phyloP scores from a whole-genome alignment of 192 early-diverging fungal species.

The Mortierella hygrophila region DNA sequence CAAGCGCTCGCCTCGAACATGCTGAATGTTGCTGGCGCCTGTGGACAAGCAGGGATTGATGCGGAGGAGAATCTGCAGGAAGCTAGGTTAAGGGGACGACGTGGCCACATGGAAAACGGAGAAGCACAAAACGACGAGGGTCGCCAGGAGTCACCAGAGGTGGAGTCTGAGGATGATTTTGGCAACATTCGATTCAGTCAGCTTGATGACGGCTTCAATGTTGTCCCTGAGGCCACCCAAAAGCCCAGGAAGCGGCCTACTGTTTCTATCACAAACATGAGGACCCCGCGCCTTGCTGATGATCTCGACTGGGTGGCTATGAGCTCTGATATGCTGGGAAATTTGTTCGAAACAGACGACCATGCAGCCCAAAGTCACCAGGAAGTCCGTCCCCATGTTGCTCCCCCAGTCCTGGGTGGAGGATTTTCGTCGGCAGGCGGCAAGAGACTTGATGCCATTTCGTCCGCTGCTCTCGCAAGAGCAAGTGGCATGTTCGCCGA shows the following conservation, averaged over 20 bases:
- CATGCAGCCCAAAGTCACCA: neutral
- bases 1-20: neutral
- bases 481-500: conserved; percentile 15
- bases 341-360: neutral
- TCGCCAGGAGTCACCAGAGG: neutral
- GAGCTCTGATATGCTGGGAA: neutral
- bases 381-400: neutral
- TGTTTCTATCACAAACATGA: neutral
- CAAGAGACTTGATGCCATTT: conserved; percentile 17
- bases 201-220: conserved; percentile 35
- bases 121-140: neutral
- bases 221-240: conserved; percentile 12
- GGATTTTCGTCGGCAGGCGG: conserved; percentile 34
- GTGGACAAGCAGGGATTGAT: neutral
- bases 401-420: neutral
- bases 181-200: conserved; percentile 38
- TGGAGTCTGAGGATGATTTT: conserved; percentile 25
- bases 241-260: neutral
- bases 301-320: neutral
- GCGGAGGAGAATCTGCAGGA: neutral
- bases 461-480: conserved; percentile 19
- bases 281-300: neutral
- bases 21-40: neutral
- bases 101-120: neutral
- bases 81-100: neutral